Evolutionary conservation across 78 protist genomes (phyloP).

Genomic region (Dictyostelium citrinum): DNA sequence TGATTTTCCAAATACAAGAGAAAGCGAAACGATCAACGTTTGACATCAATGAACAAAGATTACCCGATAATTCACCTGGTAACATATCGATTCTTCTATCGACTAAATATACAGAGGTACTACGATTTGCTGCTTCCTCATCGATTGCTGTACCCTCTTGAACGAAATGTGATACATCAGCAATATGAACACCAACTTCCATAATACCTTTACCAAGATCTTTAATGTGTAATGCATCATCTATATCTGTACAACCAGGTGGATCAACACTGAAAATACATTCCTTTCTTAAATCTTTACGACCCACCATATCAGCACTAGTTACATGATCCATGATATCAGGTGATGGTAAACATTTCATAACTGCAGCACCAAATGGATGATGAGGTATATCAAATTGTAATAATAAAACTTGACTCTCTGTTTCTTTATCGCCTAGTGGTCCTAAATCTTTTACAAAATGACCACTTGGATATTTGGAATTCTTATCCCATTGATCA

Average conservation of each 20-base stretch:
- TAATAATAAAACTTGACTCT: slow-evolving; percentile 60
- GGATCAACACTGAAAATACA: slow-evolving; percentile 95
- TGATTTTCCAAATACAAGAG: slow-evolving; percentile 82
- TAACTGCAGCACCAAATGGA: slow-evolving; percentile 77
- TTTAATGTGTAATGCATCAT: slow-evolving; percentile 92
- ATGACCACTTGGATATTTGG: slow-evolving; percentile 85
- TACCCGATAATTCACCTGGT: slow-evolving; percentile 85
- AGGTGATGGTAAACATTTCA: slow-evolving; percentile 74
- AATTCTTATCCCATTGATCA: slow-evolving; percentile 82
- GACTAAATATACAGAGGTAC: slow-evolving; percentile 91
- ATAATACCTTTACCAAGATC: slow-evolving; percentile 42
- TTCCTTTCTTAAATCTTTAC: slow-evolving; percentile 83
- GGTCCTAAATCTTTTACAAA: slow-evolving; percentile 84
- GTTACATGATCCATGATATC: slow-evolving; percentile 44
- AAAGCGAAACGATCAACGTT: slow-evolving; percentile 94
- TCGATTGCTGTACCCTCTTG: slow-evolving; percentile 81
- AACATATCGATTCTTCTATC: slow-evolving; percentile 92
- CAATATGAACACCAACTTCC: slow-evolving; percentile 96
- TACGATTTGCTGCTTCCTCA: slow-evolving; percentile 82
- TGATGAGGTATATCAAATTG: slow-evolving; percentile 81
- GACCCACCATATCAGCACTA: slow-evolving; percentile 66
- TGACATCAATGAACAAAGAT: slow-evolving; percentile 91
- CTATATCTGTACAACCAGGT: slow-evolving; percentile 93
- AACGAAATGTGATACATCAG: slow-evolving; percentile 94
- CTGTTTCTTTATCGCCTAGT: slow-evolving; percentile 80